A percentile compares a stretch with the other conserved stretches of the same genome.
These are phyloP conservation scores for Antrodiella citrinella DNA, from an alignment of 768 basidiomycete genomes.

Conservation along the genomic window DNA sequence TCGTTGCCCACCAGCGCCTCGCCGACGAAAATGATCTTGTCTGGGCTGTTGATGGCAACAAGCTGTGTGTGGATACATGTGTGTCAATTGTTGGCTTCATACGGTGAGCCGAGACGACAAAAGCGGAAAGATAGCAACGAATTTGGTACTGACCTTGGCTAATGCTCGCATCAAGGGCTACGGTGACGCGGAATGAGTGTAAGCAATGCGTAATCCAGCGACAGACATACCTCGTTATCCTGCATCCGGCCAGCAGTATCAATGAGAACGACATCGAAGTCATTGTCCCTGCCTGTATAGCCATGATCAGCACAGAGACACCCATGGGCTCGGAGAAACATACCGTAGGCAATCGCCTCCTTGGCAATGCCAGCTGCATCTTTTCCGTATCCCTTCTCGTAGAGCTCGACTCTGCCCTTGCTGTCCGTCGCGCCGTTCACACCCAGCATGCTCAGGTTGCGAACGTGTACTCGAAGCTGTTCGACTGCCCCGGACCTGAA, in stretches of 20 bases:
- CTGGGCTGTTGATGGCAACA: conserved; percentile 87
- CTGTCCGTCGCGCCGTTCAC: conserved; percentile 59
- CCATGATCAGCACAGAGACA: no score
- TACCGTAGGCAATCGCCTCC: conserved; percentile 89
- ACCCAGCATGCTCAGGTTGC: conserved; percentile 82
- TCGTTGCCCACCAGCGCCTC: conserved; percentile 98
- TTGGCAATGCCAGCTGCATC: conserved; percentile 98
- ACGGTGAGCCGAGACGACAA: no score
- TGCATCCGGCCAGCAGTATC: conserved; percentile 99
- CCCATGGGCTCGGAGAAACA: conserved; percentile 14
- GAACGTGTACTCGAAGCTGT: conserved; percentile 92
- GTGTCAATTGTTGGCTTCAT: no score
- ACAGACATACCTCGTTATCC: conserved; percentile 78
- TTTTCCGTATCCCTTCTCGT: conserved; percentile 95
- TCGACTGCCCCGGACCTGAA: conserved; percentile 74
- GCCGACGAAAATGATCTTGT: conserved; percentile 97
- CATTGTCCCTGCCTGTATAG: conserved; percentile 76
- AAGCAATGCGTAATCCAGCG: neutral
- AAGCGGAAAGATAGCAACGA: no score
- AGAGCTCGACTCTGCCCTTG: conserved; percentile 82
- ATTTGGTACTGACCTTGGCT: conserved; percentile 60
- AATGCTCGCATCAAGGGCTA: conserved; percentile 95
- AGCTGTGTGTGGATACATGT: conserved; percentile 51
- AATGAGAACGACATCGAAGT: conserved; percentile 94
- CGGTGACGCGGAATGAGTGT: conserved; percentile 2